A percentile compares a stretch with the other conserved stretches of the same genome.
phyloP scores from a whole-genome alignment of 2,329 filamentous ascomycete genomes.

The Fusarium albidum region DNA sequence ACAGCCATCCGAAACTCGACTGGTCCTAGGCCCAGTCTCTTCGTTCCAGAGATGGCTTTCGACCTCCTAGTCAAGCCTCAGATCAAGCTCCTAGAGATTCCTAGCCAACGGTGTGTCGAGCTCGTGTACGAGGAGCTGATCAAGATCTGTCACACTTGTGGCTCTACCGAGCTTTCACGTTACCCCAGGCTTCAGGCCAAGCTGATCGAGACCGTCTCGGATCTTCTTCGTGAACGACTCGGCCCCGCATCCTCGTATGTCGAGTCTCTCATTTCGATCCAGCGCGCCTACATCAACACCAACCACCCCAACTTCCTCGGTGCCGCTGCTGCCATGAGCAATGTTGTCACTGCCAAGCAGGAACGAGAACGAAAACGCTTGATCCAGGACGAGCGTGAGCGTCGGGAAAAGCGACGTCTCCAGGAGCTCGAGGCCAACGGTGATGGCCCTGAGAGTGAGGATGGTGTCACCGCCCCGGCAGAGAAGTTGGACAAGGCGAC shows the following conservation, averaged over 20 bases:
- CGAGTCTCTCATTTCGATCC: conserved; percentile 95
- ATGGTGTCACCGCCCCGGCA: conserved; percentile 46
- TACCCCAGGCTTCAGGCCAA: conserved; percentile 95
- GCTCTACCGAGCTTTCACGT: conserved; percentile 89
- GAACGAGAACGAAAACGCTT: conserved; percentile 87
- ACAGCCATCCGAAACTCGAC: conserved; percentile 99
- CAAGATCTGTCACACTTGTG: conserved; percentile 99
- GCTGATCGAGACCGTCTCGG: conserved; percentile 97
- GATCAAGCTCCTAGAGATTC: conserved; percentile 94
- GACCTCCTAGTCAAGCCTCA: conserved; percentile 97
- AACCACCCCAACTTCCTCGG: conserved; percentile 99
- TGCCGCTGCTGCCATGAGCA: conserved; percentile 95
- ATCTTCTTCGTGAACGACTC: conserved; percentile 89
- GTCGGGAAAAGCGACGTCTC: conserved; percentile 80
- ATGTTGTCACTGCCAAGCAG: conserved; percentile 93
- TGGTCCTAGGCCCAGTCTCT: conserved; percentile 91
- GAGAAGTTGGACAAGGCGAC: conserved; percentile 63
- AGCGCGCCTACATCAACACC: conserved; percentile 98
- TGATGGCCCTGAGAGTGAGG: conserved; percentile 69
- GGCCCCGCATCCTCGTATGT: conserved; percentile 92
- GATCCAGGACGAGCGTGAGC: conserved; percentile 84
- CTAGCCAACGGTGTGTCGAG: conserved; percentile 95
- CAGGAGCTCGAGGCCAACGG: conserved; percentile 90
- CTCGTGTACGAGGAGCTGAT: conserved; percentile 98
- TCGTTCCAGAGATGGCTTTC: conserved; percentile 97